Percentiles rank a stretch among this genome's conserved stretches.
These are phyloP conservation scores for Sherardia arvensis DNA, from an alignment of 257 asterid species.

Conservation along the genomic window DNA sequence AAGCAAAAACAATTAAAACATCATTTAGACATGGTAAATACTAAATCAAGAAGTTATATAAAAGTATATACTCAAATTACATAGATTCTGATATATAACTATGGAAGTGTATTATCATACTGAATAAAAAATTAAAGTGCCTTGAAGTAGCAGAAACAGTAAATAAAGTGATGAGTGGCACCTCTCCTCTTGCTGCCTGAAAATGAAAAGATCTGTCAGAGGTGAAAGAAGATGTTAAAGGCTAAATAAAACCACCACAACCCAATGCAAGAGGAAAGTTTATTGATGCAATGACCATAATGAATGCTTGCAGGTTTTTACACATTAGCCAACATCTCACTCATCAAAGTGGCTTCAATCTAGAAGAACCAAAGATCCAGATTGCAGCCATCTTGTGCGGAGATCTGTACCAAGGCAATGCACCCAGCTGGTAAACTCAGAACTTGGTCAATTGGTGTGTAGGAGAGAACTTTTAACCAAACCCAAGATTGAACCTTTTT, in stretches of 20 bases:
- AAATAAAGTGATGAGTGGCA: slow-evolving; percentile 5
- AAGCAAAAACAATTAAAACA: background rate
- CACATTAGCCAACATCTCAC: slow-evolving; percentile 61
- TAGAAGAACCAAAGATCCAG: slow-evolving; percentile 73
- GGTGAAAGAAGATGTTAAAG: slow-evolving; percentile 13
- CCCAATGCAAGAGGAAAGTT: slow-evolving; percentile 33
- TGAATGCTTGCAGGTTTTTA: slow-evolving; percentile 87
- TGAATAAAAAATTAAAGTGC: background rate
- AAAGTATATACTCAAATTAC: background rate
- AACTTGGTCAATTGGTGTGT: slow-evolving; percentile 68
- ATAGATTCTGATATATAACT: background rate
- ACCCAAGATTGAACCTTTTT: slow-evolving; percentile 8
- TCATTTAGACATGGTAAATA: background rate
- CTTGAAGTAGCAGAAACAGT: background rate
- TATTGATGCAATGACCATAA: slow-evolving; percentile 55
- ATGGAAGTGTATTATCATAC: background rate
- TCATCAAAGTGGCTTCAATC: slow-evolving; percentile 54
- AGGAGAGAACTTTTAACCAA: slow-evolving; percentile 35
- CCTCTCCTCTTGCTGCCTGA: background rate
- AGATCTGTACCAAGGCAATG: slow-evolving; percentile 62
- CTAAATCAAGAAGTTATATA: background rate
- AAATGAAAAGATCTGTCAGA: slow-evolving; percentile 8
- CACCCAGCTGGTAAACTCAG: slow-evolving; percentile 74
- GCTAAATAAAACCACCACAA: slow-evolving; percentile 25
- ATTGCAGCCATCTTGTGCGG: slow-evolving; percentile 47